Base-by-base conservation (phyloP, 345 rosid species). In the Euphorbia tirucalli region DNA sequence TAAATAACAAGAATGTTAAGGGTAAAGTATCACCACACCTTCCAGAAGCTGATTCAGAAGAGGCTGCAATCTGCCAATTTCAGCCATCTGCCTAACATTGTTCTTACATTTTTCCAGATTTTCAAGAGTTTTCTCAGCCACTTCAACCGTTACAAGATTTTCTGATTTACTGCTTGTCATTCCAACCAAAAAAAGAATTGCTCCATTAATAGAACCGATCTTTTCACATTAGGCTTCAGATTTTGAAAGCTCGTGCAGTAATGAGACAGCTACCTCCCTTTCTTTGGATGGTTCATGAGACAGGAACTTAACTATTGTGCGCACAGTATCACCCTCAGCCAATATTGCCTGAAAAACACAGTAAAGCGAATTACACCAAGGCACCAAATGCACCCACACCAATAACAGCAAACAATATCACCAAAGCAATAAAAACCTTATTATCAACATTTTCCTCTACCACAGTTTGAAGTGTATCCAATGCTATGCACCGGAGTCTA, bases 61-160 rank as follows among this genome's bases (percentile, higher is more conserved):
- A 81, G 97, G 99, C 65, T 77, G 88, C 73, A 92, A 75, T 82
- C 96, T 83, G 66, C 97, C 97, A 68, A 79, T 87, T 64, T 79
- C 91, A 79, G 97, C 97, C 98, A 94, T 94, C 88, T 89, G 88
- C 72, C 86, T 75, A 70, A 94, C 92, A 89, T 94, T 94, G 74
- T 89, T 86, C 82, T 89, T 93, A 44, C 84, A 86, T 54, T 50
- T 85, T 75, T 86, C 97, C 84, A 94, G 85, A 77, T 94, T 94
- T 68, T 76, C 87, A 71, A 94, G 86, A 3, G 93, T 92, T 78
- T 67, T 81, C 61, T 90, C 93, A 73, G 97, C 96, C 78, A 78
- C 90, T 82, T 92, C 97, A 83, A 94, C 93, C 37, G 98, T 89
- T 52, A 83, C 77, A 78, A 89, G 55, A 77, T 81, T 83, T 82